Base-by-base conservation (phyloP, 768 basidiomycete species). In the Boletus insuetus region DNA sequence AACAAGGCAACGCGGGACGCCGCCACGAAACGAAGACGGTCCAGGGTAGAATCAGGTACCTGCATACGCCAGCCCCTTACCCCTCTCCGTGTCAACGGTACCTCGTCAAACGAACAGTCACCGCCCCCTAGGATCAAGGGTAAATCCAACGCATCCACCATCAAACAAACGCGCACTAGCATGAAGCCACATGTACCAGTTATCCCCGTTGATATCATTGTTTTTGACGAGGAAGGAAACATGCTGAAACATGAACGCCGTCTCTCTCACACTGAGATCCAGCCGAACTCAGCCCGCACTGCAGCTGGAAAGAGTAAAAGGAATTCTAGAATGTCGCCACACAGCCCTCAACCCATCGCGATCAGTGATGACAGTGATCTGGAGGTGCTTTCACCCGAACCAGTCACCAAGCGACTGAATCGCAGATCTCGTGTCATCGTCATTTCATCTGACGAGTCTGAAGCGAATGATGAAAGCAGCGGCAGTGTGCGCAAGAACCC, bases 141-240 rank as follows among this genome's bases (percentile, higher is more conserved):
- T 59, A 65, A 71, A 64, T 48, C 62, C 56, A 63, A 62, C 58
- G 32, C 51, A 38, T 35, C 55, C 50, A 7, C 46, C 43, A 20
- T 38, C 35, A 62, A 63, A 53, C 43, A 51, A 31, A 34, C 65
- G 37, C 55, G 60, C 42, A 54, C 63, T 4, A 73, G 69, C 46
- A 56, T 77, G 64, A 73, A 69, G 65, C 72, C 77, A 8, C 72
- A 73, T 39, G 74, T 78, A 1, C 80, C 82, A 1, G 68, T 81
- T 19, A 77, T 89, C 13, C 77, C 83, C 39, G 74, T 89, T 47
- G 86, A 91, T 44, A 90, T 91, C 48, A 73, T 84, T 37, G 74
- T 87, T 35, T 52, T 90, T 22, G 88, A 91, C 65, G 77, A 79
- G 31, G 64, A 74, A 31, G 89, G 89, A 13, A 75, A 69, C 47